These are phyloP conservation scores for Aspergillus puulaauensis DNA, from an alignment of 2,329 filamentous ascomycete genomes.

Conservation along the genomic window DNA sequence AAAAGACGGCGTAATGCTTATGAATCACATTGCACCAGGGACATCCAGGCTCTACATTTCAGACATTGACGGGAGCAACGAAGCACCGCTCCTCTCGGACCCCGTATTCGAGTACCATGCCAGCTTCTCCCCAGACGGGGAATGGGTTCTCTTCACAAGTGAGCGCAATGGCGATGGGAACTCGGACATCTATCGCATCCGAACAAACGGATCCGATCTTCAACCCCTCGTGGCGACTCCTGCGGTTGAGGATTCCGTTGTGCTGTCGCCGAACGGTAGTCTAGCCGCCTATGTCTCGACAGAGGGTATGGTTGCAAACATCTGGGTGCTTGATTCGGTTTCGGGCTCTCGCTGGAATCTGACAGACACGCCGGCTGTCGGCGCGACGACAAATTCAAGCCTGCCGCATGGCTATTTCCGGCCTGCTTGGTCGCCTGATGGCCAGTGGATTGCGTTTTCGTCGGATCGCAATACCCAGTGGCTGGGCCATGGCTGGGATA, in stretches of 20 bases:
- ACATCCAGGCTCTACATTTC: conserved; percentile 32
- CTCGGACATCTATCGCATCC: conserved; percentile 42
- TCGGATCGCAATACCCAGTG: conserved; percentile 46
- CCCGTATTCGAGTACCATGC: conserved; percentile 42
- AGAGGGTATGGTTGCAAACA: conserved; percentile 36
- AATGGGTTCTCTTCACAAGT: conserved; percentile 43
- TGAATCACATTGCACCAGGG: conserved; percentile 39
- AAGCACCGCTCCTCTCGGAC: conserved; percentile 32
- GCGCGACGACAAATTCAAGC: conserved; percentile 12
- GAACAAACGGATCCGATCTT: conserved; percentile 36
- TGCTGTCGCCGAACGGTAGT: conserved; percentile 40
- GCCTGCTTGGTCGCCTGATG: conserved; percentile 43
- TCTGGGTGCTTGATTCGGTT: conserved; percentile 41
- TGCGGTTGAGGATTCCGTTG: conserved; percentile 39
- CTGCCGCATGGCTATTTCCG: conserved; percentile 39
- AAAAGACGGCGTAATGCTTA: conserved; percentile 19
- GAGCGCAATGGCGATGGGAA: conserved; percentile 44
- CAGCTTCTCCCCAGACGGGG: conserved; percentile 38
- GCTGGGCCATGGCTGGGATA: conserved; percentile 40
- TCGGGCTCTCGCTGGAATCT: conserved; percentile 36
- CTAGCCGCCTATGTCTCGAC: conserved; percentile 45
- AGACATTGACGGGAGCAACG: conserved; percentile 41
- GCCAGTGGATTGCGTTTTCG: conserved; percentile 43
- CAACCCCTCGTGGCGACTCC: conserved; percentile 34
- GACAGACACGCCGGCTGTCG: conserved; percentile 31